These are phyloP conservation scores for Alternaria alternata DNA, from an alignment of 2,329 filamentous ascomycete genomes.

Conservation along the genomic window DNA sequence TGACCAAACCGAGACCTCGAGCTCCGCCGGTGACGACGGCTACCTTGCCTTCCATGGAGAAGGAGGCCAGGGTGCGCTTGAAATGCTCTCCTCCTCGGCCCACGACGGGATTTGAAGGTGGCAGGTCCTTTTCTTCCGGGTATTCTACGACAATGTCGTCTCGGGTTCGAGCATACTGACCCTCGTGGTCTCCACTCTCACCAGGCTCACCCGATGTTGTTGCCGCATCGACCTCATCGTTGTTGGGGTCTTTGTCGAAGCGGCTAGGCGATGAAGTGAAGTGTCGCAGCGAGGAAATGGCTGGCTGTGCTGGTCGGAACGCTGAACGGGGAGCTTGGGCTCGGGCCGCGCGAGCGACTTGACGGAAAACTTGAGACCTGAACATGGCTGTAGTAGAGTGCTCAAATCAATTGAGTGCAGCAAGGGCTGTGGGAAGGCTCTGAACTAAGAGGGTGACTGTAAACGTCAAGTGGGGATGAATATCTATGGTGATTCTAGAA, in stretches of 20 bases:
- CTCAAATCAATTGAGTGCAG: background rate
- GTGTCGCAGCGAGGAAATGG: slow-evolving; percentile 29
- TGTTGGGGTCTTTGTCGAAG: slow-evolving; percentile 34
- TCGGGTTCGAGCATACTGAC: slow-evolving; percentile 81
- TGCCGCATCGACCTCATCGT: slow-evolving; percentile 43
- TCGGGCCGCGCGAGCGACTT: slow-evolving; percentile 37
- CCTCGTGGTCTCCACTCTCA: slow-evolving; percentile 62
- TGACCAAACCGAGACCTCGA: slow-evolving; percentile 86
- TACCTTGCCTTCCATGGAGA: slow-evolving; percentile 84
- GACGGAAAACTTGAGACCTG: slow-evolving; percentile 43
- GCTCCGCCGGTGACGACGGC: slow-evolving; percentile 91
- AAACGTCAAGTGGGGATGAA: background rate
- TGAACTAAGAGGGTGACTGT: slow-evolving; percentile 15
- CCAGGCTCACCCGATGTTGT: slow-evolving; percentile 50
- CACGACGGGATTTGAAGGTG: slow-evolving; percentile 72
- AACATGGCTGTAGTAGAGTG: slow-evolving; percentile 40
- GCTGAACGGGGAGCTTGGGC: slow-evolving; percentile 40
- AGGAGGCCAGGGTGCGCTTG: slow-evolving; percentile 83
- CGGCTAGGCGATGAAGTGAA: slow-evolving; percentile 42
- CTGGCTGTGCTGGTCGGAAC: slow-evolving; percentile 28
- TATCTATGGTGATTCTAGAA: slow-evolving; percentile 2
- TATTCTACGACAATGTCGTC: slow-evolving; percentile 80
- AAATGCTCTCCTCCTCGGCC: slow-evolving; percentile 82
- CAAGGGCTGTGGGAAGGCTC: background rate
- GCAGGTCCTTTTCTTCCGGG: slow-evolving; percentile 76